Base-by-base conservation (phyloP, 768 basidiomycete species). In the Leucosporidium scottii region DNA sequence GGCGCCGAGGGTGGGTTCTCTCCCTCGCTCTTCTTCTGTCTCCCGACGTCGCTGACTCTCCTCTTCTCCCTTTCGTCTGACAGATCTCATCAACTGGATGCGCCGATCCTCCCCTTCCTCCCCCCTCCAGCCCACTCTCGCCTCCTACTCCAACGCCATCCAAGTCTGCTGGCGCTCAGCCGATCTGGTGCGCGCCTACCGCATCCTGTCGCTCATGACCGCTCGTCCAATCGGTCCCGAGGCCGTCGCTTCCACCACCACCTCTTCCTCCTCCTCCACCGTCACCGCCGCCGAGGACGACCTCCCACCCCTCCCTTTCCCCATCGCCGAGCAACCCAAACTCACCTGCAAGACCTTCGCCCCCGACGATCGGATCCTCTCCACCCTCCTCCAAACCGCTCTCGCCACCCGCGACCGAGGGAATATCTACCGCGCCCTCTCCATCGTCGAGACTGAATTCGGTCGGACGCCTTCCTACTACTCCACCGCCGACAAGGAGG, bases 1-100 rank as follows among this genome's bases (percentile, higher is more conserved):
- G 65, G 64, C 10, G 50, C 62, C 8, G 65, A 69, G 31, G 67
- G 71, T 72, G 34, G 27, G 64, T 48, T 6, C 4, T 36, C 20
- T n/a, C 21, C 15, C 23, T 12, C 57, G 4, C 57, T 44, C 39
- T 10, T 5, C 50, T 27, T 9, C 6, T 23, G n/a, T n/a, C 50
- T 20, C 36, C 15, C 6, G 20, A 25, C 36, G 3, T 9, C 7
- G 20, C 57, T 59, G n/a, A 59, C 57, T 44, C 39, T 6, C 39
- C 36, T 58, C 3, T 13, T 23, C 18, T 8, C 36, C 39, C 6
- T 27, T 10, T 23, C 27, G 34, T 10, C 2, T 15, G 13, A 21
- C 44, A 59, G 60, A 61, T 21, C 28, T 61, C 20, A 34, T 61
- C 13, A 21, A 50, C 9, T 61, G 60, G 60, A 51, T 51, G 60